phyloP scores from a whole-genome alignment of 108 stramenopile species.

The Mayamaea pseudoterrestris region DNA sequence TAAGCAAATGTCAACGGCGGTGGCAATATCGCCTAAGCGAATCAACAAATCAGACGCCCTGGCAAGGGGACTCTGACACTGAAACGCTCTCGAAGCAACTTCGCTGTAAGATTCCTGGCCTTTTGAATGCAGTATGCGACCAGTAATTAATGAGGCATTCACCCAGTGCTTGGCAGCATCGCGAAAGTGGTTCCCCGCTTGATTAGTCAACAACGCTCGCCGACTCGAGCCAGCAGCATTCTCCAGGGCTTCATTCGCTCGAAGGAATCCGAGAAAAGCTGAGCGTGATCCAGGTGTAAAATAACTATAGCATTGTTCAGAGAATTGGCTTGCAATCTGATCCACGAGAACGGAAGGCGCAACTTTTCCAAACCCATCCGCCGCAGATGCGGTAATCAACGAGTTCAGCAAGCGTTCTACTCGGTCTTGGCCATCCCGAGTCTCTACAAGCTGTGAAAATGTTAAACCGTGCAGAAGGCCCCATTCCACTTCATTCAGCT shows the following conservation, averaged over 20 bases:
- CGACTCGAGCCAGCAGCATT: slow-evolving; percentile 19
- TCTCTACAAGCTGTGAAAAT: slow-evolving; percentile 48
- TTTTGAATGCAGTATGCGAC: slow-evolving; percentile 26
- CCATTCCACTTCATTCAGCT: slow-evolving; percentile 74
- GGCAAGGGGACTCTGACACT: slow-evolving; percentile 63
- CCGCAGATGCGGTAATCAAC: slow-evolving; percentile 39
- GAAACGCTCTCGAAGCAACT: slow-evolving; percentile 36
- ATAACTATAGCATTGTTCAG: slow-evolving; percentile 73
- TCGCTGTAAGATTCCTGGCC: slow-evolving; percentile 30
- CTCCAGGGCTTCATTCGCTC: slow-evolving; percentile 46
- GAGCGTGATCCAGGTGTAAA: slow-evolving; percentile 71
- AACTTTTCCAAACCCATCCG: slow-evolving; percentile 1
- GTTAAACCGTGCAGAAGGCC: slow-evolving; percentile 73
- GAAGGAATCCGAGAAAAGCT: slow-evolving; percentile 69
- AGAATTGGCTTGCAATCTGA: slow-evolving; percentile 40
- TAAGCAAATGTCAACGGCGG: slow-evolving; percentile 70
- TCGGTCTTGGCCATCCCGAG: slow-evolving; percentile 56
- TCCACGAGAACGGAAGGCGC: slow-evolving; percentile 44
- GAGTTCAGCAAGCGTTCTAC: slow-evolving; percentile 62
- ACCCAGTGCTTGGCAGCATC: slow-evolving; percentile 70
- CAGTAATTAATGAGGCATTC: slow-evolving; percentile 53
- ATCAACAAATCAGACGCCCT: slow-evolving; percentile 54
- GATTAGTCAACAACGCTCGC: slow-evolving; percentile 20
- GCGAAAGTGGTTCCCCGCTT: slow-evolving; percentile 44
- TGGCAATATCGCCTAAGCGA: slow-evolving; percentile 41